Evolutionary conservation across 805 yeast species (phyloP), one percentile per base, ranked within the genome.

Genomic region (Lipomyces sp.): DNA sequence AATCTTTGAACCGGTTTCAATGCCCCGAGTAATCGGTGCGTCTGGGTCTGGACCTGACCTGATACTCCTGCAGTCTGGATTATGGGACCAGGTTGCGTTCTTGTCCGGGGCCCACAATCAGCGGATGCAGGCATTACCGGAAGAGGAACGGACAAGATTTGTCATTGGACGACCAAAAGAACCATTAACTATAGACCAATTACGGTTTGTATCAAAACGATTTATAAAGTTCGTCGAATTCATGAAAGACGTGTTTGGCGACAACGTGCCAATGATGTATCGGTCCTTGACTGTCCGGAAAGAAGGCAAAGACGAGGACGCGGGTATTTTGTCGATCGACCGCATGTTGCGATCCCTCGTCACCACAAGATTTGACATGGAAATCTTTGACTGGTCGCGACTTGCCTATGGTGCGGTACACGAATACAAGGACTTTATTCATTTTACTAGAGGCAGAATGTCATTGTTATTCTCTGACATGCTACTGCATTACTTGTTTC

Each of bases 401-500:
- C 39, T 65, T 6, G 55, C 54, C 3, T 55, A 54, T 42, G 69
- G 64, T n/a, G 51, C 45, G 30, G 8, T 50, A 10, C 11, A 5
- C 6, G 50, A 57, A 34, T 65, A 51, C 32, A 37, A 45, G 45
- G 69, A 65, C 32, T 34, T 29, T 8, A 10, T 65, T 45, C 69
- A 65, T 32, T 29, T 63, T 32, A 4, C 7, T 2, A 18, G 11
- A 5, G 66, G 69, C 10, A 37, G 67, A 8, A n/a, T 65, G 56
- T 48, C 64, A 3, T 62, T 63, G 66, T 32, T 65, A 4, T 63
- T 56, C 35, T 13, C 35, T n/a, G 65, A 67, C 18, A 67, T 67
- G 70, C 13, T 64, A 18, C 30, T 67, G 42, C 62, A 65, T 7
- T 67, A 67, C 39, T 34, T 67, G 33, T 67, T 67, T 48, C 55